A percentile compares a stretch with the other conserved stretches of the same genome.
Evolutionary conservation across 2,329 filamentous ascomycete genomes (phyloP).

Genomic region (Ophiostoma triangulosporum): DNA sequence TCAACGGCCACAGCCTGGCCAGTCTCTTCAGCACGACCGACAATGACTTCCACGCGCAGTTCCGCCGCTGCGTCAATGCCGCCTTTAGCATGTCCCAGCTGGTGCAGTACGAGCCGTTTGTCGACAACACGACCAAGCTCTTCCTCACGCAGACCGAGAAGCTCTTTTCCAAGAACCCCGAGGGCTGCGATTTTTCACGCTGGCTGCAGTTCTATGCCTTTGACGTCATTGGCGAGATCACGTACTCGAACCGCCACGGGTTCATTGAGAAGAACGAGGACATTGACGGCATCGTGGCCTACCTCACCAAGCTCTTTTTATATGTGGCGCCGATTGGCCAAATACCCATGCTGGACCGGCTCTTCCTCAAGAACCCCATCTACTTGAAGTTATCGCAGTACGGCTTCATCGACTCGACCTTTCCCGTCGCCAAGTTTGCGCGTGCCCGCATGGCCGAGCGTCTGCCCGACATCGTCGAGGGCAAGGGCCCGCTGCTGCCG

Average conservation of each 20-base stretch:
- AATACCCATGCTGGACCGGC: constrained; percentile 53
- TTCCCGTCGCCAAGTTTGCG: constrained; percentile 61
- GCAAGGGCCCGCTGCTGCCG: constrained; percentile 24
- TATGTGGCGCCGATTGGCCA: constrained; percentile 67
- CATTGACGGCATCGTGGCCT: constrained; percentile 58
- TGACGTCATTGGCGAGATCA: constrained; percentile 67
- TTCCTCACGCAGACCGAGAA: constrained; percentile 52
- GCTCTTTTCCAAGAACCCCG: constrained; percentile 32
- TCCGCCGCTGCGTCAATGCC: constrained; percentile 60
- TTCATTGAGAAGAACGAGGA: constrained; percentile 65
- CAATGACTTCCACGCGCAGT: constrained; percentile 61
- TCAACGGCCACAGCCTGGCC: constrained; percentile 51
- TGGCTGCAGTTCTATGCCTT: constrained; percentile 77
- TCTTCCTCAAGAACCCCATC: constrained; percentile 64
- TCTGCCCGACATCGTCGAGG: constrained; percentile 29
- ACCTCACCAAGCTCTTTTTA: constrained; percentile 49
- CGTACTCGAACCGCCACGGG: constrained; percentile 60
- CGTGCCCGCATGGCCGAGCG: constrained; percentile 53
- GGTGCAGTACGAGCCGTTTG: constrained; percentile 67
- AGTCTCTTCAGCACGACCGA: constrained; percentile 67
- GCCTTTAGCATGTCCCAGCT: constrained; percentile 68
- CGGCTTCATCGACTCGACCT: constrained; percentile 54
- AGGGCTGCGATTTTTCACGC: constrained; percentile 48
- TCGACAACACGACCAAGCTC: constrained; percentile 58
- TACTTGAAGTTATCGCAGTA: constrained; percentile 53